Conservation (phyloP, 768 basidiomycete species). For the Roridomyces roridus region DNA sequence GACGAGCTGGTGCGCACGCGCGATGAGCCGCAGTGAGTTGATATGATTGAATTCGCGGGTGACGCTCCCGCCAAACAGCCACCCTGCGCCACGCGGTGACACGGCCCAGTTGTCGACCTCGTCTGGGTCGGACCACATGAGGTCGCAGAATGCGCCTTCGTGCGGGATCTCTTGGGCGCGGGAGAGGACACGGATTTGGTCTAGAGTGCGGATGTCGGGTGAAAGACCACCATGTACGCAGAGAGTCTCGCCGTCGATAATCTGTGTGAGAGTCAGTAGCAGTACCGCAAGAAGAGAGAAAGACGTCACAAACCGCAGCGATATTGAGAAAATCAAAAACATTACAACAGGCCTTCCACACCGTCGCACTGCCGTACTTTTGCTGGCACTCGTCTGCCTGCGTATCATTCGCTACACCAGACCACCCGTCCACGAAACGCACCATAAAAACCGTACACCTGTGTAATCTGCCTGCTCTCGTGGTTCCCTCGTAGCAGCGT, state of each 20-base stretch:
- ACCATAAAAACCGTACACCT: constrained; percentile 99
- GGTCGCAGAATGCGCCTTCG: constrained; percentile 98
- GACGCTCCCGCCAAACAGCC: constrained; percentile 89
- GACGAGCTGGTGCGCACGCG: constrained; percentile 95
- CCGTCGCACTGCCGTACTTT: constrained; percentile 93
- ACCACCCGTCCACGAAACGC: constrained; percentile 29
- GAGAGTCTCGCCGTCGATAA: constrained; percentile 90
- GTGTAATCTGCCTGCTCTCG: constrained; percentile 96
- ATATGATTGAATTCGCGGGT: constrained; percentile 95
- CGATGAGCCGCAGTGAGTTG: constrained; percentile 86
- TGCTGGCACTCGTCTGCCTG: constrained; percentile 91
- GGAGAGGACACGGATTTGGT: constrained; percentile 91
- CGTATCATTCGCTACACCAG: constrained; percentile 5
- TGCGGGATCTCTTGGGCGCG: constrained; percentile 98
- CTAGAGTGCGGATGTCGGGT: constrained; percentile 93
- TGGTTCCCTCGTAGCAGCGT: constrained; percentile 94
- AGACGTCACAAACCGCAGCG: constrained; percentile 83
- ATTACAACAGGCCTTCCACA: constrained; percentile 97
- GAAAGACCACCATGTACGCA: constrained; percentile 98
- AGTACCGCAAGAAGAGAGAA: background rate
- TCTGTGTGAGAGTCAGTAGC: constrained; percentile 51
- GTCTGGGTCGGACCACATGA: constrained; percentile 99
- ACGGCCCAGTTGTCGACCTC: constrained; percentile 97
- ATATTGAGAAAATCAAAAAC: constrained; percentile 97
- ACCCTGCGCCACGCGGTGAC: constrained; percentile 94